Conservation (phyloP, 768 basidiomycete species). For the Astraeus odoratus region DNA sequence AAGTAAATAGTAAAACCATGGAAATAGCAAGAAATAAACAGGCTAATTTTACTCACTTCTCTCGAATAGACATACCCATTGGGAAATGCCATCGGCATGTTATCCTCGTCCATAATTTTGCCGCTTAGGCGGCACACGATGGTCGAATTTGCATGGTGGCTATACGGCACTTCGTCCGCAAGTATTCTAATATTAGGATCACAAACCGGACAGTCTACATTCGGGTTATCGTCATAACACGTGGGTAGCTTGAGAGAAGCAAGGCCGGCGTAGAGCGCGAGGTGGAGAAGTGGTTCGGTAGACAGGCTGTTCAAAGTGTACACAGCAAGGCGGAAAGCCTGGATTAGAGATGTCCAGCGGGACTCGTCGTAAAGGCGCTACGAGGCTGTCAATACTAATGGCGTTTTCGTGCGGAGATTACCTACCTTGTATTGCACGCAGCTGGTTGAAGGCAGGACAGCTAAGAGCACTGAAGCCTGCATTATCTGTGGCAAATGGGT, state of each 20-base stretch:
- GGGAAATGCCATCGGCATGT: constrained; percentile 87
- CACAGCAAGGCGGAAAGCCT: constrained; percentile 79
- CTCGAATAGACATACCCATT: constrained; percentile 91
- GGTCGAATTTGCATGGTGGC: constrained; percentile 92
- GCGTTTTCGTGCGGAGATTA: constrained; percentile 6
- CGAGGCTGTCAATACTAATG: constrained; percentile 7
- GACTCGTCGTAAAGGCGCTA: constrained; percentile 78
- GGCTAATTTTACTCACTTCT: constrained; percentile 51
- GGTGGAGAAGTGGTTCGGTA: constrained; percentile 77
- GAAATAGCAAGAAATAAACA: too few species aligned
- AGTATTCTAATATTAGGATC: constrained; percentile 69
- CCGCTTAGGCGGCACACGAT: constrained; percentile 91
- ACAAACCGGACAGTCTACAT: constrained; percentile 90
- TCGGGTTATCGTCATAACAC: constrained; percentile 65
- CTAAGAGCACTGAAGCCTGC: constrained; percentile 70
- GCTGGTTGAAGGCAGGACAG: constrained; percentile 61
- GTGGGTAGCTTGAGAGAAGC: constrained; percentile 85
- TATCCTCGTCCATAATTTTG: constrained; percentile 91
- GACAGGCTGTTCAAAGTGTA: constrained; percentile 86
- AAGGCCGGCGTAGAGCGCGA: constrained; percentile 87
- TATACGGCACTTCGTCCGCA: constrained; percentile 80
- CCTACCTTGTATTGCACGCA: constrained; percentile 77
- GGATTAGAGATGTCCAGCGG: constrained; percentile 71
- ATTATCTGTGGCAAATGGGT: constrained; percentile 74
- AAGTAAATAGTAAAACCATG: too few species aligned